These are phyloP conservation scores for Gamsiella multidivaricata DNA, from an alignment of 192 early-diverging fungal genomes.

Conservation along the genomic window DNA sequence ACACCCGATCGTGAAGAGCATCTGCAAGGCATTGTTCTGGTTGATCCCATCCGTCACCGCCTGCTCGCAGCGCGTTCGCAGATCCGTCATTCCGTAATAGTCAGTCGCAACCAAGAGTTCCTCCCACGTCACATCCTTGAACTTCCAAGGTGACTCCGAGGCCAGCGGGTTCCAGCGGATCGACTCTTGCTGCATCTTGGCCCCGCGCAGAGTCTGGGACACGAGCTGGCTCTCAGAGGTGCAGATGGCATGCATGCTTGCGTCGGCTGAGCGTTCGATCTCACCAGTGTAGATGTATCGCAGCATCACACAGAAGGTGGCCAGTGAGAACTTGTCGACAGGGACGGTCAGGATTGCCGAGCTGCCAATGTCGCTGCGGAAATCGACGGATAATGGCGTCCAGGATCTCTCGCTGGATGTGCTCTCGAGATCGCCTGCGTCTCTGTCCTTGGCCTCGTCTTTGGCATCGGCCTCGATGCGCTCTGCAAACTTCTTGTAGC, in stretches of 20 bases:
- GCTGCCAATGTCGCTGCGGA: neutral
- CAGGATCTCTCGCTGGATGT: neutral
- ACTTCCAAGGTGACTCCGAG: neutral
- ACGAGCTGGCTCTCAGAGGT: neutral
- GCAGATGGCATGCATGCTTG: neutral
- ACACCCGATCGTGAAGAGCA: neutral
- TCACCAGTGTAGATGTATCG: conserved; percentile 14
- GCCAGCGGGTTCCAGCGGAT: neutral
- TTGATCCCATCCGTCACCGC: neutral
- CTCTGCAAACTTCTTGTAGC: conserved; percentile 1
- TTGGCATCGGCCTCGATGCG: neutral
- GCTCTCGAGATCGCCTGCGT: neutral
- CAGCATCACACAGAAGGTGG: conserved; percentile 13
- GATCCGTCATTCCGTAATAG: conserved; percentile 5
- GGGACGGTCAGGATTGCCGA: neutral
- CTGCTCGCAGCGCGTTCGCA: neutral
- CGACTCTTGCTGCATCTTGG: neutral
- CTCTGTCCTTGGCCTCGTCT: neutral
- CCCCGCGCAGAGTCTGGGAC: neutral
- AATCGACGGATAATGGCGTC: no score
- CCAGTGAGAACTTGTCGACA: conserved; percentile 3
- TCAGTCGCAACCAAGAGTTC: conserved; percentile 4
- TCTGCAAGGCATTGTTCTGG: neutral
- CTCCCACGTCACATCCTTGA: conserved; percentile 19
- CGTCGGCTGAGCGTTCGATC: conserved; percentile 3